Conservation (phyloP, 345 rosid genomes). For the Heritiera littoralis region DNA sequence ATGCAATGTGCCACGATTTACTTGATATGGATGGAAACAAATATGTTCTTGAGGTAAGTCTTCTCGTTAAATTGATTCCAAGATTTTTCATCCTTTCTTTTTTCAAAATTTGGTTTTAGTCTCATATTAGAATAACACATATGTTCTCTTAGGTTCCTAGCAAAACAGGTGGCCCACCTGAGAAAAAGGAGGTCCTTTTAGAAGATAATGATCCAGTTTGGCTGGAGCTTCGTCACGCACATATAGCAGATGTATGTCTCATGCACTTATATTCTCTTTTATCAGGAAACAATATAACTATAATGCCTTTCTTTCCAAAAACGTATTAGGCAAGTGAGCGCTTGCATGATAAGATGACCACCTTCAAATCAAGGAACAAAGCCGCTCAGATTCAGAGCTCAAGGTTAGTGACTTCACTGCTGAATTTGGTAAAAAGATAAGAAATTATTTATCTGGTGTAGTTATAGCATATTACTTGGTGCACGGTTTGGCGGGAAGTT, state of each 20-base stretch:
- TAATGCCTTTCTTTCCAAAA: constrained; percentile 21
- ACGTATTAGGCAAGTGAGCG: constrained; percentile 85
- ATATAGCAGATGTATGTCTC: constrained; percentile 83
- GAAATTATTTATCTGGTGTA: background rate
- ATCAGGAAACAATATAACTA: constrained; percentile 9
- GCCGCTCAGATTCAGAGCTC: constrained; percentile 81
- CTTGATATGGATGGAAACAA: constrained; percentile 90
- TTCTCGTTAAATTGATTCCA: constrained; percentile 14
- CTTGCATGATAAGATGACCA: constrained; percentile 75
- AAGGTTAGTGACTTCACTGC: constrained; percentile 34
- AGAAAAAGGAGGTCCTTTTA: constrained; percentile 76
- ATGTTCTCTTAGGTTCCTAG: constrained; percentile 59
- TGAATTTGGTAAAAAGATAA: constrained; percentile 13
- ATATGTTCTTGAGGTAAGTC: constrained; percentile 64
- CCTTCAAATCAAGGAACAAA: constrained; percentile 79
- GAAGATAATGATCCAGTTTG: constrained; percentile 90
- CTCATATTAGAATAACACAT: constrained; percentile 15
- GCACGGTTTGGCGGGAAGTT: background rate
- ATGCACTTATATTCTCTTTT: constrained; percentile 21
- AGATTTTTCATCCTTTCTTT: background rate
- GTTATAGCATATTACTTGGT: background rate
- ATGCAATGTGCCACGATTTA: constrained; percentile 97
- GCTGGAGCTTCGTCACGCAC: constrained; percentile 92
- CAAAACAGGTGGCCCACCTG: constrained; percentile 67
- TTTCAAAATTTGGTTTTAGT: background rate